phyloP scores from a whole-genome alignment of 257 asterid species.

The Handroanthus guayacan region DNA sequence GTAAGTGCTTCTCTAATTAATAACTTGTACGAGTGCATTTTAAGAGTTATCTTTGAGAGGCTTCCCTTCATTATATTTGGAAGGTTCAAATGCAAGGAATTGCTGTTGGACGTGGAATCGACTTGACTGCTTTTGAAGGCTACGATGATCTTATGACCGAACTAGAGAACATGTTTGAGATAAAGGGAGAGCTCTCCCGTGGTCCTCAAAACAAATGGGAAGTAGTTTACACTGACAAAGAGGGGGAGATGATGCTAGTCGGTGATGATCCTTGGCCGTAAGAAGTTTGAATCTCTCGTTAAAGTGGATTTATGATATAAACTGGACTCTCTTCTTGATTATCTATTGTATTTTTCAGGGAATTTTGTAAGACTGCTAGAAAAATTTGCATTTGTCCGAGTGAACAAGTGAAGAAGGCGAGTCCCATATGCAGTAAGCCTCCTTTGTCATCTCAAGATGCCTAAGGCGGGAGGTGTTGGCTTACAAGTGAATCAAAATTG shows the following conservation, averaged over 20 bases:
- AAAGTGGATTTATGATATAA: neutral
- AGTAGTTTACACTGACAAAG: constrained; percentile 73
- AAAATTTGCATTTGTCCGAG: constrained; percentile 70
- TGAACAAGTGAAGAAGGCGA: constrained; percentile 84
- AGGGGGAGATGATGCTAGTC: constrained; percentile 84
- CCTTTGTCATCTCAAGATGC: constrained; percentile 47
- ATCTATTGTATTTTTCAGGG: constrained; percentile 47
- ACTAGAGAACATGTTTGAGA: constrained; percentile 67
- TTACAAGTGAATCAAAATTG: constrained; percentile 49
- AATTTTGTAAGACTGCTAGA: constrained; percentile 73
- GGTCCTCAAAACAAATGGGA: constrained; percentile 66
- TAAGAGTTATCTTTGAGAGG: neutral
- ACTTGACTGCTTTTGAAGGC: constrained; percentile 60
- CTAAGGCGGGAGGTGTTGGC: constrained; percentile 48
- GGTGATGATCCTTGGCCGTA: constrained; percentile 91
- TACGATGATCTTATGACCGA: constrained; percentile 67
- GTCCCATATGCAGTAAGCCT: constrained; percentile 52
- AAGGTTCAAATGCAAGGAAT: constrained; percentile 92
- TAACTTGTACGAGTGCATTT: neutral
- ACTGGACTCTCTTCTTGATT: neutral
- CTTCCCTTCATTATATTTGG: neutral
- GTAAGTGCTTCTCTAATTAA: constrained; percentile 34
- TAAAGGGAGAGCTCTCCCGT: constrained; percentile 64
- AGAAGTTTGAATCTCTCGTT: constrained; percentile 31
- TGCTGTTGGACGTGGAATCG: constrained; percentile 82